Conservation (phyloP, 768 basidiomycete species). For the Suillus cothurnatus region DNA sequence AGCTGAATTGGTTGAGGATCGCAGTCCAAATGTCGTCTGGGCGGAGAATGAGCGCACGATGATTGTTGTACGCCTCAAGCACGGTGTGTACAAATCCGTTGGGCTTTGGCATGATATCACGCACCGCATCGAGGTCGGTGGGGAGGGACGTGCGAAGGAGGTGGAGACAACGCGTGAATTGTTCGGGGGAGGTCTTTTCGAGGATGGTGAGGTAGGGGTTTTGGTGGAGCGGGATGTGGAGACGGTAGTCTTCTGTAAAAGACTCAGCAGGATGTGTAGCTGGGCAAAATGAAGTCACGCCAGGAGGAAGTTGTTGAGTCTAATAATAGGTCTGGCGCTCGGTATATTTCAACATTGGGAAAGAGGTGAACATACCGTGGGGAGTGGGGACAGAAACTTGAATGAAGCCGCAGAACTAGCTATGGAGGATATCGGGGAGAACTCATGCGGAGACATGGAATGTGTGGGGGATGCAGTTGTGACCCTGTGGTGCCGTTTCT, state of each 20-base stretch:
- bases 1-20: slow-evolving; percentile 41
- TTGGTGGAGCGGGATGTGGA: slow-evolving; percentile 25
- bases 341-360: neutral
- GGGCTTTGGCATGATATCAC: slow-evolving; percentile 16
- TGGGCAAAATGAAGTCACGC: slow-evolving; percentile 27
- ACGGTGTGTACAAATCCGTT: slow-evolving; percentile 39
- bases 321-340: slow-evolving; percentile 14
- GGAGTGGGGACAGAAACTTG: neutral
- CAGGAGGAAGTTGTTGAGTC: slow-evolving; percentile 6
- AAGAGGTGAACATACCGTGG: slow-evolving; percentile 1
- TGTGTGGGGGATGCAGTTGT: neutral
- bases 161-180: slow-evolving; percentile 23
- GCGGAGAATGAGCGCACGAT: slow-evolving; percentile 39
- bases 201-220: slow-evolving; percentile 24
- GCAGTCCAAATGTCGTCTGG: slow-evolving; percentile 49
- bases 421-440: neutral
- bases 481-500: neutral
- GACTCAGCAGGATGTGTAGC: slow-evolving; percentile 26
- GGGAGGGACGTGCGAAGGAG: slow-evolving; percentile 34
- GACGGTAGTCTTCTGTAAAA: slow-evolving; percentile 32
- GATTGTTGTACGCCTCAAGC: slow-evolving; percentile 36
- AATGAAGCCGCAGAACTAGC: neutral
- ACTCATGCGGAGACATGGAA: neutral
- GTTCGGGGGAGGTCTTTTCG: slow-evolving; percentile 20
- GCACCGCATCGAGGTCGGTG: slow-evolving; percentile 16